Evolutionary conservation across 1,139 yeast species (phyloP).

Genomic region (Candida smagusa): DNA sequence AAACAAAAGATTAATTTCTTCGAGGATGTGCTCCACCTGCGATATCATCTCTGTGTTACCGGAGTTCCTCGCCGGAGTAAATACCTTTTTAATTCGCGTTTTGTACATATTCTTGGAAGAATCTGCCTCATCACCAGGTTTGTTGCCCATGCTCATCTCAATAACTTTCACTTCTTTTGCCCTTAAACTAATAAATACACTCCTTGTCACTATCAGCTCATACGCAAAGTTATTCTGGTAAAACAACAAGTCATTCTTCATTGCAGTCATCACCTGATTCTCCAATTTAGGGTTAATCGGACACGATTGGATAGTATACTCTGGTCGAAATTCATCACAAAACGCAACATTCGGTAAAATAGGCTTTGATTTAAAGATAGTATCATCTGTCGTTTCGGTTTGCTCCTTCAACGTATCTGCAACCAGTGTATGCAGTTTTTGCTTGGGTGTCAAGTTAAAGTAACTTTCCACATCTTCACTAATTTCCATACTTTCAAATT

Average conservation of each 20-base stretch:
- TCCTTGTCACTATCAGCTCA: conserved; percentile 31
- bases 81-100: conserved; percentile 36
- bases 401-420: background rate
- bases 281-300: conserved; percentile 51
- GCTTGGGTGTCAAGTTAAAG: background rate
- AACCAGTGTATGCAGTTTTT: background rate
- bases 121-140: background rate
- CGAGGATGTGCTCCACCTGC: conserved; percentile 22
- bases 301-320: conserved; percentile 48
- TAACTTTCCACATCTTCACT: background rate
- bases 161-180: conserved; percentile 57
- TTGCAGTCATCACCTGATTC: conserved; percentile 45
- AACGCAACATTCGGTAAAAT: conserved; percentile 44
- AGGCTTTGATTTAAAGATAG: conserved; percentile 11
- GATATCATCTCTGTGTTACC: conserved; percentile 30
- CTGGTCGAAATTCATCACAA: conserved; percentile 51
- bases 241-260: conserved; percentile 54
- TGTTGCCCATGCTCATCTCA: conserved; percentile 29
- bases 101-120: conserved; percentile 24
- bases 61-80: conserved; percentile 30
- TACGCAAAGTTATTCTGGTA: conserved; percentile 37
- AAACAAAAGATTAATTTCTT: conserved; percentile 26
- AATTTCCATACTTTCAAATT: conserved; percentile 6
- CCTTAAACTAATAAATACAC: conserved; percentile 47
- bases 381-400: background rate